phyloP scores from a whole-genome alignment of 352 stramenopile genomes.

The Pythium aquatile region DNA sequence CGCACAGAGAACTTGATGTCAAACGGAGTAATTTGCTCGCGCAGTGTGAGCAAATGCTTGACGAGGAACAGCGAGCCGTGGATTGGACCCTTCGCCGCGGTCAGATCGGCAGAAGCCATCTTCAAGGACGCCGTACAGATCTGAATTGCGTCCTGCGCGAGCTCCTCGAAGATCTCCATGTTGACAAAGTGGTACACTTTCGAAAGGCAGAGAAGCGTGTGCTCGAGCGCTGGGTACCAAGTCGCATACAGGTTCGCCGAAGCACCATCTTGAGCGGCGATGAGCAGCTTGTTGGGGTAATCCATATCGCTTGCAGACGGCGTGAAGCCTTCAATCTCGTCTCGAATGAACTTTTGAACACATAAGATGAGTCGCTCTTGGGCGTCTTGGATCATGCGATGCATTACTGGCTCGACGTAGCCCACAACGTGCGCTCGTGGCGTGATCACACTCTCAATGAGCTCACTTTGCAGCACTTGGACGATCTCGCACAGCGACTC shows the following conservation, averaged over 20 bases:
- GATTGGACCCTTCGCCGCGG: slow-evolving; percentile 42
- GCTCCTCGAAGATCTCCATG: slow-evolving; percentile 84
- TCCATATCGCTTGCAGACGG: slow-evolving; percentile 52
- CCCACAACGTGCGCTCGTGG: slow-evolving; percentile 49
- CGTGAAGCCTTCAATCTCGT: slow-evolving; percentile 80
- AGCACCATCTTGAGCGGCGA: slow-evolving; percentile 27
- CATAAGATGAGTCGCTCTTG: slow-evolving; percentile 82
- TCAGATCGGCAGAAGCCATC: slow-evolving; percentile 70
- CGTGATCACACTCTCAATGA: slow-evolving; percentile 71
- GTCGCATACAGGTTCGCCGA: slow-evolving; percentile 58
- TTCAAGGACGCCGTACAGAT: slow-evolving; percentile 77
- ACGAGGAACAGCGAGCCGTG: slow-evolving; percentile 78
- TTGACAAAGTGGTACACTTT: slow-evolving; percentile 86
- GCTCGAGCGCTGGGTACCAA: slow-evolving; percentile 82
- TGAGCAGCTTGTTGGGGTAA: slow-evolving; percentile 71
- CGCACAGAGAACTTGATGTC: slow-evolving; percentile 78
- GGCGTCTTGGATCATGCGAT: slow-evolving; percentile 82
- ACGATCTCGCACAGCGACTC: slow-evolving; percentile 79
- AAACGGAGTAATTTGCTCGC: slow-evolving; percentile 84
- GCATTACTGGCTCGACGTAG: slow-evolving; percentile 69
- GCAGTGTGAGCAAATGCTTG: slow-evolving; percentile 79
- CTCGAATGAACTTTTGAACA: slow-evolving; percentile 81
- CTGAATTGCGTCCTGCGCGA: slow-evolving; percentile 81
- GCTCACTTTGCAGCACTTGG: slow-evolving; percentile 70
- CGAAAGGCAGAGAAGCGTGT: slow-evolving; percentile 82